These are phyloP conservation scores for Postia placenta DNA, from an alignment of 768 basidiomycete species.

Conservation along the genomic window DNA sequence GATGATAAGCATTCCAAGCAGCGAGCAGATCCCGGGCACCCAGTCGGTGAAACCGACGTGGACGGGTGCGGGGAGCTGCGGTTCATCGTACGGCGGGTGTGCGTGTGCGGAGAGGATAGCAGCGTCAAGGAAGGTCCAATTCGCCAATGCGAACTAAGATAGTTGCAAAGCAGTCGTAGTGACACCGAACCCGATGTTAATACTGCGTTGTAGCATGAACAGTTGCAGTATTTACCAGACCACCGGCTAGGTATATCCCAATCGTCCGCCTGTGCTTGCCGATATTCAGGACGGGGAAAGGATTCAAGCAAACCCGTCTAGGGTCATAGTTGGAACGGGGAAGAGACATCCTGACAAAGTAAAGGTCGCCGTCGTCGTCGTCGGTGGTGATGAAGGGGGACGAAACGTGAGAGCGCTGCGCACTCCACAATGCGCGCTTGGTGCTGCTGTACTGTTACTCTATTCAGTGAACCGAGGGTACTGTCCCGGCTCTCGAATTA, in stretches of 20 bases:
- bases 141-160: slow-evolving; percentile 85
- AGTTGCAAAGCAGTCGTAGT: not conserved
- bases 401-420: not conserved
- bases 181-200: not conserved
- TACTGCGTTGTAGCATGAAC: slow-evolving; percentile 2
- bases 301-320: slow-evolving; percentile 80
- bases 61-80: slow-evolving; percentile 61
- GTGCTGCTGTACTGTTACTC: too few species aligned
- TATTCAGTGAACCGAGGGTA: too few species aligned
- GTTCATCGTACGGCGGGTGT: slow-evolving; percentile 63
- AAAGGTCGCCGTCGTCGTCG: too few species aligned
- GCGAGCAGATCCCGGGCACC: slow-evolving; percentile 92
- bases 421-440: not conserved
- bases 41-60: slow-evolving; percentile 94
- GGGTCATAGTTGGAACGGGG: slow-evolving; percentile 80
- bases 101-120: slow-evolving; percentile 87
- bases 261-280: slow-evolving; percentile 75
- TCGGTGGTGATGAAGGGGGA: too few species aligned
- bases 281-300: slow-evolving; percentile 71
- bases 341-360: slow-evolving; percentile 43
- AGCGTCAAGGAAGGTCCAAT: slow-evolving; percentile 94
- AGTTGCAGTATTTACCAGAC: slow-evolving; percentile 58
- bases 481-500: too few species aligned
- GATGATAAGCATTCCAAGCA: slow-evolving; percentile 88
- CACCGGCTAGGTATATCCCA: slow-evolving; percentile 90